Percentiles rank a stretch among this genome's conserved stretches.
Conservation (phyloP, 192 early-diverging fungal species). For the Neocallimastix lanati region DNA sequence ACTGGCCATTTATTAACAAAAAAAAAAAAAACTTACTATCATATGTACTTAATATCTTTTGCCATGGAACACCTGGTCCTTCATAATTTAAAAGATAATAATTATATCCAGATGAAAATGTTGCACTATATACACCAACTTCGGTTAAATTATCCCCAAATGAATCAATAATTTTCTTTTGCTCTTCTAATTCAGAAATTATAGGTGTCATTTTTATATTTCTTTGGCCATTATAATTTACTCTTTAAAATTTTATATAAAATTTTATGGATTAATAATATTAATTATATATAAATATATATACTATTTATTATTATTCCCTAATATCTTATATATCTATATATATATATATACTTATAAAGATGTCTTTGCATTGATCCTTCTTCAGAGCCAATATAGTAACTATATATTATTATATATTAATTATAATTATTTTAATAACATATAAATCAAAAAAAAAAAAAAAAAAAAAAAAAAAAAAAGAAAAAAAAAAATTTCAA, state of each 20-base stretch:
- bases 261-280: too few relatives aligned
- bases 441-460: too few relatives aligned
- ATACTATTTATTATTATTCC: too few relatives aligned
- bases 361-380: constrained; percentile 26
- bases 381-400: constrained; percentile 20
- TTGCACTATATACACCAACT: constrained; percentile 30
- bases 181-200: constrained; percentile 4
- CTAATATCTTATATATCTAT: too few relatives aligned
- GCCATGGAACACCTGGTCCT: constrained; percentile 71
- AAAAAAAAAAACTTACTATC: too few relatives aligned
- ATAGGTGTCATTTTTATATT: constrained; percentile 15
- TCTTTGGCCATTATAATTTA: constrained; percentile 9
- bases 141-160: neutral
- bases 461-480: too few relatives aligned
- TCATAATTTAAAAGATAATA: constrained; percentile 62
- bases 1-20: too few relatives aligned
- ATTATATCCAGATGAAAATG: constrained; percentile 49
- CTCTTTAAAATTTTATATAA: too few relatives aligned
- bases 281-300: too few relatives aligned
- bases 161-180: neutral
- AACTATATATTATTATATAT: constrained; percentile 2
- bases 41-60: constrained; percentile 33
- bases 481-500: too few relatives aligned
- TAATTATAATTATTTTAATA: too few relatives aligned
- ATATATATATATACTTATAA: too few relatives aligned